Percentiles rank a stretch among this genome's conserved stretches.
phyloP scores from a whole-genome alignment of 2,329 filamentous ascomycete genomes.

The Cercospora sojina region DNA sequence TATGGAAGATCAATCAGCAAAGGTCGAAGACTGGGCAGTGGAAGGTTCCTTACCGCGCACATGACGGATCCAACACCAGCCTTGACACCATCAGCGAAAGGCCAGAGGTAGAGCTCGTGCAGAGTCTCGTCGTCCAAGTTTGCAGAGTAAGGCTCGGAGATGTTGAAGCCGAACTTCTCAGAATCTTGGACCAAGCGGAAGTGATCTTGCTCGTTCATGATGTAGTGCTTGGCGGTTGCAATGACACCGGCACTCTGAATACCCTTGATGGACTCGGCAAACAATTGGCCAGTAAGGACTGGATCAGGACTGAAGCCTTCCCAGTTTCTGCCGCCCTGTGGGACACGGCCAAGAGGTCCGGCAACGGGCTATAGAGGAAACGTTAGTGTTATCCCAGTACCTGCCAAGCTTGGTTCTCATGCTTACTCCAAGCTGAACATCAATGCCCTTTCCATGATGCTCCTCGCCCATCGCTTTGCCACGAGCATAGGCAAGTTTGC shows the following conservation, averaged over 20 bases:
- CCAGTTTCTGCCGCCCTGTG: conserved; percentile 38
- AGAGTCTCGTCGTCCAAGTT: conserved; percentile 76
- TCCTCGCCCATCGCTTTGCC: conserved; percentile 37
- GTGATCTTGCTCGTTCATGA: conserved; percentile 56
- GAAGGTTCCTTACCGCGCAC: conserved; percentile 52
- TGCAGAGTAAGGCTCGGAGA: conserved; percentile 55
- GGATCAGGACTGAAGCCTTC: conserved; percentile 68
- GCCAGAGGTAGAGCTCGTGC: conserved; percentile 82
- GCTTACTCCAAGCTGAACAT: conserved; percentile 61
- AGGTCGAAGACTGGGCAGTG: not conserved
- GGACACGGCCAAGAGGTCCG: conserved; percentile 51
- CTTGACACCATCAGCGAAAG: conserved; percentile 74
- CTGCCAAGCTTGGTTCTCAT: not conserved
- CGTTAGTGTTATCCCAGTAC: not conserved
- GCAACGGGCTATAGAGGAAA: conserved; percentile 52
- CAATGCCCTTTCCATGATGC: conserved; percentile 47
- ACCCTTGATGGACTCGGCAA: conserved; percentile 31
- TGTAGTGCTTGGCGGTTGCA: conserved; percentile 55
- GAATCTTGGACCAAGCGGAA: conserved; percentile 41
- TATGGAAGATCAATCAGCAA: not conserved
- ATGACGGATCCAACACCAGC: conserved; percentile 79
- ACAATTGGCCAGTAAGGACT: conserved; percentile 51
- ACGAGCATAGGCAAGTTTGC: conserved; percentile 36
- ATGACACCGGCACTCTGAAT: conserved; percentile 45
- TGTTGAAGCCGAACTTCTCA: conserved; percentile 40